A percentile compares a stretch with the other conserved stretches of the same genome.
These are phyloP conservation scores for Solanum chaucha DNA, from an alignment of 257 asterid species.

Conservation along the genomic window DNA sequence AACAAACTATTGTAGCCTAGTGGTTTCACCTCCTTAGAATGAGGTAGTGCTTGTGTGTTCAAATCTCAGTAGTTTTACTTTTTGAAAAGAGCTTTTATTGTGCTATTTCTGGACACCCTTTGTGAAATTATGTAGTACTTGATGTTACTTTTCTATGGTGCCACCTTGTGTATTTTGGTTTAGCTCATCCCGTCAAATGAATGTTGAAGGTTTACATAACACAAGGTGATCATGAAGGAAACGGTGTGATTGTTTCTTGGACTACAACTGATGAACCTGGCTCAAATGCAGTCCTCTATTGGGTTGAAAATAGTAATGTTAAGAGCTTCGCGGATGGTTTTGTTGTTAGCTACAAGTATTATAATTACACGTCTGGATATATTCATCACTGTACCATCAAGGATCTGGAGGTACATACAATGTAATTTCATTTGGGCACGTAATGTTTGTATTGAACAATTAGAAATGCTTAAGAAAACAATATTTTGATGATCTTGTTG, in stretches of 20 bases:
- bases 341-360: constrained; percentile 32
- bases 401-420: constrained; percentile 30
- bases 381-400: constrained; percentile 56
- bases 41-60: too few relatives aligned
- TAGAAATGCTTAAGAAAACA: background rate
- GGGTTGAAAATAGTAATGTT: constrained; percentile 28
- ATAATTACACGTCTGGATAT: constrained; percentile 54
- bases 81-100: too few relatives aligned
- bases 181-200: background rate
- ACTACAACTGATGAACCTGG: constrained; percentile 47
- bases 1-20: too few relatives aligned
- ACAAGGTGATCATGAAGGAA: constrained; percentile 68
- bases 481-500: background rate
- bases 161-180: background rate
- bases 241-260: constrained; percentile 55
- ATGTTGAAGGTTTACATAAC: constrained; percentile 53
- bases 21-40: too few relatives aligned
- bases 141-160: background rate
- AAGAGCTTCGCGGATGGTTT: constrained; percentile 14
- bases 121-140: background rate
- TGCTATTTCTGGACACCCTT: too few relatives aligned
- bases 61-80: too few relatives aligned
- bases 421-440: background rate
- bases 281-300: constrained; percentile 33
- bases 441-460: background rate